Conservation (phyloP, 805 yeast genomes). For the Starmera pachycereana region DNA sequence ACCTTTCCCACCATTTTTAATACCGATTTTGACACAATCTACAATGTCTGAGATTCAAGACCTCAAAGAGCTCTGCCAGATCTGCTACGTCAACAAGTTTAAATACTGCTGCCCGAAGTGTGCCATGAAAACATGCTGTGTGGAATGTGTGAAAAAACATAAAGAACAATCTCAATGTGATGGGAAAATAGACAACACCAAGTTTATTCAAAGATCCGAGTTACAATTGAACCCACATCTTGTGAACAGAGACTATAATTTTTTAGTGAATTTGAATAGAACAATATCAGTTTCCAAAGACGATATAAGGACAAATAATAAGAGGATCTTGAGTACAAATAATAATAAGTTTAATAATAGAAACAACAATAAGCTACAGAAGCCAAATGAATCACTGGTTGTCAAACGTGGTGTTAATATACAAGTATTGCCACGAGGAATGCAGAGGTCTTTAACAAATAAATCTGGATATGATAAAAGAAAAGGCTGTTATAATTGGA, state of each 20-base stretch:
- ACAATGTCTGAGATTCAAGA: conserved; percentile 1
- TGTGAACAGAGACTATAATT: conserved; percentile 77
- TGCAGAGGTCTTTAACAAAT: conserved; percentile 56
- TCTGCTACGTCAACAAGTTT: conserved; percentile 31
- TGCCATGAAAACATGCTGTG: conserved; percentile 51
- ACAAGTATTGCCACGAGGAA: conserved; percentile 55
- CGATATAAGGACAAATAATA: conserved; percentile 36
- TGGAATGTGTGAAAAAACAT: conserved; percentile 63
- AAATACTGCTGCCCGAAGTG: conserved; percentile 85
- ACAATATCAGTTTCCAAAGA: conserved; percentile 45
- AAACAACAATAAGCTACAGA: conserved; percentile 16
- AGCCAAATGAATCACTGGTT: conserved; percentile 7
- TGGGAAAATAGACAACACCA: conserved; percentile 54
- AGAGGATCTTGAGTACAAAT: conserved; percentile 26
- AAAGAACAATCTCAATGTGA: conserved; percentile 52
- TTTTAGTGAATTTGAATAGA: conserved; percentile 51
- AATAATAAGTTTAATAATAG: conserved; percentile 16
- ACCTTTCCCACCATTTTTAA: no score
- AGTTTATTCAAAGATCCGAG: conserved; percentile 39
- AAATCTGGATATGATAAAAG: conserved; percentile 63
- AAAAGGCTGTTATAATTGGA: conserved; percentile 59
- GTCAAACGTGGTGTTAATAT: conserved; percentile 60
- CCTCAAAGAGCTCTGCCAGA: conserved; percentile 25
- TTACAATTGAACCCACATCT: conserved; percentile 26
- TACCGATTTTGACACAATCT: neutral